Base-by-base conservation (phyloP, 495 filamentous ascomycete species). In the Aspergillus bertholletiae region DNA sequence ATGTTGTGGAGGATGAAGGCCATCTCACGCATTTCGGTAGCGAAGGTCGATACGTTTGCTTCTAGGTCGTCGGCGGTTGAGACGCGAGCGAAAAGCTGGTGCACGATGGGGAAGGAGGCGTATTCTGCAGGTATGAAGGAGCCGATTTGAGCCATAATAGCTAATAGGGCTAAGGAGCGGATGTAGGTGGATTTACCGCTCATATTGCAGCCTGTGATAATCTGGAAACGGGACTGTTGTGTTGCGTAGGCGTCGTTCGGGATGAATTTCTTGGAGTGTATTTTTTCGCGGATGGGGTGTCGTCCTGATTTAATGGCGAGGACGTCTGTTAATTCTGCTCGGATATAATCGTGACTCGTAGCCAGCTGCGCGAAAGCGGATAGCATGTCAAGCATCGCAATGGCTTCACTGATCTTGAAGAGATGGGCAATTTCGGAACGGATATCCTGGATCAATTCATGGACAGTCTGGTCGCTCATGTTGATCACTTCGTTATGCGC, bases 181-280 rank as follows among this genome's bases (percentile, higher is more conserved):
- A 97, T 96, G 72, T 95, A 97, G 0, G 93, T 97, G 55, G 90
- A 90, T 65, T 96, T 97, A n/a, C 94, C 94, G 61, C 90, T 95
- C 95, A 97, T 97, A 68, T 98, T 98, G 69, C 90, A 94, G 37
- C 94, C 94, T 6, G 94, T 96, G 63, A 98, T 87, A 55, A 97
- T 89, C 55, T 96, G 90, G 67, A 97, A 92, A 7, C 93, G 84
- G 28, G 79, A 81, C 53, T 89, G 84, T 24, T 85, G 73, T 18
- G 84, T 86, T 30, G 90, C 90, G 61, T 90, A 96, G 40, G 88
- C 89, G 51, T 96, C 90, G 59, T 97, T 98, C 0, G 94, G 88
- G 28, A 96, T 75, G 67, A 87, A 97, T 44, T 80, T 83, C 40
- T 68, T 78, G 12, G 58, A 69, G 49, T 81, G 77, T 41, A 92